A percentile compares a stretch with the other conserved stretches of the same genome.
These are phyloP conservation scores for Annona cherimola DNA, from an alignment of 164 flowering plant species.

Conservation along the genomic window DNA sequence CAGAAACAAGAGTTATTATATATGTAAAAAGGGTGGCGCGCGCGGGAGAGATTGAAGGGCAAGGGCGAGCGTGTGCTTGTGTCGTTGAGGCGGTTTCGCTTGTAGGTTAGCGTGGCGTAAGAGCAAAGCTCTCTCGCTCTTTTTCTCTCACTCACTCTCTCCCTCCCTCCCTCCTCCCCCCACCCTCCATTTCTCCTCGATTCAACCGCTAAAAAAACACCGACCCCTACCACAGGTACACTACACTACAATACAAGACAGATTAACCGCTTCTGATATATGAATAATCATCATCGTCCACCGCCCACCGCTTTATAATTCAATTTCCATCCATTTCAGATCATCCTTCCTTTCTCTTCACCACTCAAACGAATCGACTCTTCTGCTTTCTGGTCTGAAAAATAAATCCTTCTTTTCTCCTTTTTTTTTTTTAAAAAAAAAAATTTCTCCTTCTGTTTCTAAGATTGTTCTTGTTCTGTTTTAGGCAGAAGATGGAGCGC, in stretches of 20 bases:
- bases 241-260: no score
- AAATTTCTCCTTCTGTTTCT: neutral
- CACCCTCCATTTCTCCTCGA: neutral
- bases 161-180: neutral
- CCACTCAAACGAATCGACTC: neutral
- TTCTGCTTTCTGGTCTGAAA: neutral
- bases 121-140: conserved; percentile 2
- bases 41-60: neutral
- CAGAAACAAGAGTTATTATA: neutral
- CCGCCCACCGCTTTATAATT: neutral
- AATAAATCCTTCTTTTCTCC: neutral
- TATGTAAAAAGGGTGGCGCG: neutral
- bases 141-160: neutral
- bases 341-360: no score
- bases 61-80: neutral
- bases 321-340: neutral
- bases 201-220: neutral
- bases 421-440: neutral
- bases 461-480: neutral
- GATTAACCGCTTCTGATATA: no score
- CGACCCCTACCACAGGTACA: neutral
- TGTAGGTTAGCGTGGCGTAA: conserved; percentile 11
- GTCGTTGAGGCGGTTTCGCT: conserved; percentile 13
- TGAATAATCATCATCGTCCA: no score
- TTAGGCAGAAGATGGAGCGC: neutral